Percentiles rank a stretch among this genome's conserved stretches.
Evolutionary conservation across 1,139 yeast genomes (phyloP).

Genomic region (Lodderomyces pseudojiufengensis): DNA sequence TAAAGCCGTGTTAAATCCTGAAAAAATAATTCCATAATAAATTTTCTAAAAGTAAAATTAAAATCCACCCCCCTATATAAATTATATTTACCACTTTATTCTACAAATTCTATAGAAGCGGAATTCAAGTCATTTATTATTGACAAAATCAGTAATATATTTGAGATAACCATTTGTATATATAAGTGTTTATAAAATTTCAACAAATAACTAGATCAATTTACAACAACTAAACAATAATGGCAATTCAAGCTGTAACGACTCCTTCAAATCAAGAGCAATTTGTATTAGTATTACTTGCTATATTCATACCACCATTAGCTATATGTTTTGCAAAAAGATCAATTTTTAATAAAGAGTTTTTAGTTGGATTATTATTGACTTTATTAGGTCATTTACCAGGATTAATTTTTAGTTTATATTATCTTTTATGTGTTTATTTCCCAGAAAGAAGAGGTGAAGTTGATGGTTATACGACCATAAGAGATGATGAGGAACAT

Average conservation of each 20-base stretch:
- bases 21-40: too few species aligned
- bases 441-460: slow-evolving; percentile 15
- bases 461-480: slow-evolving; percentile 10
- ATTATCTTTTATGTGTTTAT: slow-evolving; percentile 25
- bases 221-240: not conserved
- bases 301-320: slow-evolving; percentile 38
- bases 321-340: slow-evolving; percentile 32
- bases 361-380: slow-evolving; percentile 31
- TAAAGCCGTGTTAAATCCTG: too few species aligned
- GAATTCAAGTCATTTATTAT: too few species aligned
- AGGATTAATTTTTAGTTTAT: slow-evolving; percentile 33
- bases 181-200: too few species aligned
- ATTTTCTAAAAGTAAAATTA: too few species aligned
- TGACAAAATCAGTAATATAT: too few species aligned
- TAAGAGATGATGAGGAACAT: slow-evolving; percentile 12
- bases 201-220: too few species aligned
- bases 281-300: slow-evolving; percentile 29
- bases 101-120: too few species aligned
- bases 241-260: slow-evolving; percentile 1
- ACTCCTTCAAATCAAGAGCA: slow-evolving; percentile 13
- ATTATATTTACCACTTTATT: too few species aligned
- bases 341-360: slow-evolving; percentile 32
- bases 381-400: slow-evolving; percentile 39
- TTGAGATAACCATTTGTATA: too few species aligned
- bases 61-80: too few species aligned